Base-by-base conservation (phyloP, 257 asterid species). In the Capsicum rhomboideum region DNA sequence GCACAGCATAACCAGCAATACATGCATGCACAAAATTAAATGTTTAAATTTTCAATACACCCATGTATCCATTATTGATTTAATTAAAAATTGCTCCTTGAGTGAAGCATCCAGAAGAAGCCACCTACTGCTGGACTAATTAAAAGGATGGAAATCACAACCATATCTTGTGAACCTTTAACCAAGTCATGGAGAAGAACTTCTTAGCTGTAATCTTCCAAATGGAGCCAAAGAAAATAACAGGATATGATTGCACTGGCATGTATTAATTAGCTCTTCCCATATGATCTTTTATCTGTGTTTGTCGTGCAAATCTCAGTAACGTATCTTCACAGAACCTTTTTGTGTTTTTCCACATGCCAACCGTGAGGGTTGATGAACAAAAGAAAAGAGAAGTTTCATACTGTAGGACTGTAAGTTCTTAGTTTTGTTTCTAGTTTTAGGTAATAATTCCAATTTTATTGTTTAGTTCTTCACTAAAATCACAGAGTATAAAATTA, bases 261-360 rank as follows among this genome's bases (percentile, higher is more conserved):
- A 75, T 23, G 12, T 75, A 75, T 49, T 50, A 49, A 49, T 14
- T 75, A 75, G 61, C 21, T 49, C 20, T 26, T 6, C 26, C 44
- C n/a, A 26, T 10, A 71, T 40, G 54, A 20, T 71, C 5, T 69
- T 71, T 34, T 6, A 71, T 40, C 53, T 10, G 14, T 6, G 69
- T 23, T 23, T 61, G 3, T 23, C 37, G 18, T 23, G 69, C 23
- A 61, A 23, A 61, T 2, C 13, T 61, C 37, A 12, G 37, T 11
- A 61, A 52, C n/a, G 61, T 78, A 11, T 71, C 82, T 74, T 86
- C 85, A 50, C 87, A 83, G 21, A 31, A 69, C 4, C 67, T 78
- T 26, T 46, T 83, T 11, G 78, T 13, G 50, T 13, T 88, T 80
- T 79, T 68, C 58, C 44, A 85, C 81, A 81, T 89, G 90, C 87